These are phyloP conservation scores for Alternaria alternata DNA, from an alignment of 2,329 filamentous ascomycete species.

Conservation along the genomic window DNA sequence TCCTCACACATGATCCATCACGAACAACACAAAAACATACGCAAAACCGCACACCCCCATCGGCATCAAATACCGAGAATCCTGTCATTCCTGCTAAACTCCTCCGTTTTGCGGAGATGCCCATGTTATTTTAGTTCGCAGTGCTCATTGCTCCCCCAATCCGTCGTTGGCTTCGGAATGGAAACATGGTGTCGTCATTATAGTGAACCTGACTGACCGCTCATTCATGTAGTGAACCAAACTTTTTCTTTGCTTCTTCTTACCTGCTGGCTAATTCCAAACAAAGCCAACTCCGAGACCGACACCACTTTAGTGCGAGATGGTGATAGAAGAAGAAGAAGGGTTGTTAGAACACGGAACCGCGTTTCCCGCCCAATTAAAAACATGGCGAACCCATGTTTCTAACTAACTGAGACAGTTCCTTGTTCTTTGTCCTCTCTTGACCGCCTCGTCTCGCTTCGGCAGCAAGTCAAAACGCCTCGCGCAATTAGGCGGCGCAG, in stretches of 20 bases:
- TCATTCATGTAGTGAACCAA: slow-evolving; percentile 2
- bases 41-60: not conserved
- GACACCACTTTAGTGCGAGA: too few species aligned
- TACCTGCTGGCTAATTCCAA: too few species aligned
- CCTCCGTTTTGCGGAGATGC: too few species aligned
- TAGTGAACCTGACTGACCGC: not conserved
- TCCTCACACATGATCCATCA: not conserved
- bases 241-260: not conserved
- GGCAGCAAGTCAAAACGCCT: too few species aligned
- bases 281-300: too few species aligned
- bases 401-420: not conserved
- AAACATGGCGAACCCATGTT: too few species aligned
- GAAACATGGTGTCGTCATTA: slow-evolving; percentile 7
- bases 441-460: slow-evolving; percentile 10
- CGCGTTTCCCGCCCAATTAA: not conserved
- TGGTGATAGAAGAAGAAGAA: too few species aligned
- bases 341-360: not conserved
- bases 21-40: not conserved
- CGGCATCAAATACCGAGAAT: not conserved
- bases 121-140: too few species aligned
- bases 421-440: not conserved
- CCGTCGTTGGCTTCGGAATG: too few species aligned
- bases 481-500: too few species aligned
- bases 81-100: too few species aligned
- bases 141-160: too few species aligned